Conservation (phyloP, 169 alveolate species). For the Eimeria sp. region DNA sequence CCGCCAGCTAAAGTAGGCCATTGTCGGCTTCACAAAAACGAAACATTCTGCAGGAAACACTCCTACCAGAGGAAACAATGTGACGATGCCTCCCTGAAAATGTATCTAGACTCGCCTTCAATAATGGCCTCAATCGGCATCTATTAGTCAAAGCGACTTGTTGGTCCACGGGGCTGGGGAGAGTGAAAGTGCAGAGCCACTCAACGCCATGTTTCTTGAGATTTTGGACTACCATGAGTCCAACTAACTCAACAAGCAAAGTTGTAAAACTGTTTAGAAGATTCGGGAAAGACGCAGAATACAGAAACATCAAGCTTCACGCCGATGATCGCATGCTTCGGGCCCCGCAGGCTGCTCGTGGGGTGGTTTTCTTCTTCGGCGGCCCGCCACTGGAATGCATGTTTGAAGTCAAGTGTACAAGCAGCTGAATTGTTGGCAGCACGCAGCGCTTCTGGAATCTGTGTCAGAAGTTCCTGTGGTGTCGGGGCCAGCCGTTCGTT, state of each 20-base stretch:
- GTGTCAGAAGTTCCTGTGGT: constrained; percentile 34
- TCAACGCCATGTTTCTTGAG: neutral
- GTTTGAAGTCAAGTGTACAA: neutral
- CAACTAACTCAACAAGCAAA: neutral
- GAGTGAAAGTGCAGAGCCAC: neutral
- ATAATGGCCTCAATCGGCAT: neutral
- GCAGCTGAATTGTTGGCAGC: neutral
- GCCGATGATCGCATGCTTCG: constrained; percentile 68
- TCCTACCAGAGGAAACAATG: neutral
- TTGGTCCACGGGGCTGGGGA: constrained; percentile 54
- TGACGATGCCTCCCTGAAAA: neutral
- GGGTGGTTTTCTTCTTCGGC: constrained; percentile 42
- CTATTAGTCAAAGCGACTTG: neutral
- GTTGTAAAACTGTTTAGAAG: neutral
- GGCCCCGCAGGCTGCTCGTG: constrained; percentile 78
- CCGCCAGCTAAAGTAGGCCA: neutral
- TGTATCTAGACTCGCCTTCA: neutral
- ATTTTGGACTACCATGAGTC: neutral
- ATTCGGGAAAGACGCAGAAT: neutral
- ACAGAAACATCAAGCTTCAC: neutral
- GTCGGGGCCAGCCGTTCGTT: neutral
- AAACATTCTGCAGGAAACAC: neutral
- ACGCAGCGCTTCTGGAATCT: neutral
- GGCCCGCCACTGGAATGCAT: neutral
- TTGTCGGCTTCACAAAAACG: neutral